A percentile compares a stretch with the other conserved stretches of the same genome.
Conservation (phyloP, 345 rosid species). For the Eucalyptus microcorys region DNA sequence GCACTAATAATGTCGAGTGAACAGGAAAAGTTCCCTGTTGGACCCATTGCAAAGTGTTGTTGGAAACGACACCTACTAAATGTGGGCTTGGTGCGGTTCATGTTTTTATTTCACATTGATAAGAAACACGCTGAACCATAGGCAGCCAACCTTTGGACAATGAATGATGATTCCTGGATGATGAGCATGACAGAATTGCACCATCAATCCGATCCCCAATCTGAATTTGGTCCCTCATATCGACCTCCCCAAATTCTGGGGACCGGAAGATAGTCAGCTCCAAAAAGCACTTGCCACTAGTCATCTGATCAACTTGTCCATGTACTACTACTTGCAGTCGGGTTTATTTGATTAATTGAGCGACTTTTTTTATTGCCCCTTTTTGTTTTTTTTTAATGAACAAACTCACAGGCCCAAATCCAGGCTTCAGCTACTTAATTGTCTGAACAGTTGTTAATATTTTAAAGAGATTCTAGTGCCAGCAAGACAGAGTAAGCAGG, state of each 20-base stretch:
- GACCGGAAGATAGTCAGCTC: not conserved
- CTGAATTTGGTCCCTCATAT: not conserved
- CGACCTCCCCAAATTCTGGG: not conserved
- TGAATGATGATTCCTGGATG: not conserved
- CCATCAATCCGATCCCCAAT: not conserved
- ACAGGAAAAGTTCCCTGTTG: not conserved
- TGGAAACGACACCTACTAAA: not conserved
- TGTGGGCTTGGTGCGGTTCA: not conserved
- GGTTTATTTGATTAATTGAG: not conserved
- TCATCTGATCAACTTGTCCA: not conserved
- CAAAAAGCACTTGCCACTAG: not conserved
- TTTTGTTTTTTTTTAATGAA: not conserved
- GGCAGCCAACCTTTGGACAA: not conserved
- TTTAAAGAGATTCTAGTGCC: not conserved
- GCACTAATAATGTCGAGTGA: not conserved
- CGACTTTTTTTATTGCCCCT: not conserved
- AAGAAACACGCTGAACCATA: not conserved
- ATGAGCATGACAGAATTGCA: not conserved
- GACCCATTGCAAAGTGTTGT: not conserved
- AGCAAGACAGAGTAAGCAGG: not conserved
- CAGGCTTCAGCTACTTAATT: not conserved
- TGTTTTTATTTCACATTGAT: not conserved
- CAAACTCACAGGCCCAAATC: not conserved
- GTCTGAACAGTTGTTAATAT: not conserved
- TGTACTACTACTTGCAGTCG: not conserved